A percentile compares a stretch with the other conserved stretches of the same genome.
phyloP scores from a whole-genome alignment of 257 asterid species.

The Craterostigma plantagineum region DNA sequence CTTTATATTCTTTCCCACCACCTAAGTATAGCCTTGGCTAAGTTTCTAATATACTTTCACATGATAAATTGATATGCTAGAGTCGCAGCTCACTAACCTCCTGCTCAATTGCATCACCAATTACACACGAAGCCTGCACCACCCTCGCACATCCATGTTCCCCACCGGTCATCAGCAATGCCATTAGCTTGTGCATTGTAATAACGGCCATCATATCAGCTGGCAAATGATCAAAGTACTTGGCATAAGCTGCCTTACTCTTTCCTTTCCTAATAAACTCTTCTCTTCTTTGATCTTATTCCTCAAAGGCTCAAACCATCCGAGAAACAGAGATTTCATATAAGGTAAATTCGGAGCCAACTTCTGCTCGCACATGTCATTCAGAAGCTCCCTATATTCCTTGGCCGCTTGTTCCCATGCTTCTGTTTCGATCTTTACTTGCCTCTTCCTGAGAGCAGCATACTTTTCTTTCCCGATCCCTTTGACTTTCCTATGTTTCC shows the following conservation, averaged over 20 bases:
- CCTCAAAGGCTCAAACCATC: conserved; percentile 86
- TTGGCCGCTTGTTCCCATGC: conserved; percentile 78
- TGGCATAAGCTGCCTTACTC: conserved; percentile 32
- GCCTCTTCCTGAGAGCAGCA: conserved; percentile 38
- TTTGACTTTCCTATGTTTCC: conserved; percentile 13
- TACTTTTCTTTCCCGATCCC: conserved; percentile 34
- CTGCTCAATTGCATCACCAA: conserved; percentile 81
- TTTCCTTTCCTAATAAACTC: conserved; percentile 43
- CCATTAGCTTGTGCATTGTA: conserved; percentile 79
- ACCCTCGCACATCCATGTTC: conserved; percentile 57
- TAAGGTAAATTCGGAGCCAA: conserved; percentile 89
- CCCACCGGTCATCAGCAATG: conserved; percentile 57
- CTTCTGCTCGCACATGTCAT: conserved; percentile 73
- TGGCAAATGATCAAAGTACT: conserved; percentile 50
- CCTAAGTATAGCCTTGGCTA: too few species aligned
- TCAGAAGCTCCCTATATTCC: conserved; percentile 62
- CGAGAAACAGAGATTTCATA: conserved; percentile 65
- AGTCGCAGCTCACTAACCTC: conserved; percentile 43
- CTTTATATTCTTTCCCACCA: too few species aligned
- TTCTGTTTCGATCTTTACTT: conserved; percentile 63
- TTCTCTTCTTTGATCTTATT: conserved; percentile 50
- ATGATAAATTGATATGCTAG: conserved; percentile 1
- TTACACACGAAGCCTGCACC: conserved; percentile 50
- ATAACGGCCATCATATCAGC: conserved; percentile 88
- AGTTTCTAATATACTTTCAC: too few species aligned